Base-by-base conservation (phyloP, 495 filamentous ascomycete genomes). In the Chaetomium fimeti region DNA sequence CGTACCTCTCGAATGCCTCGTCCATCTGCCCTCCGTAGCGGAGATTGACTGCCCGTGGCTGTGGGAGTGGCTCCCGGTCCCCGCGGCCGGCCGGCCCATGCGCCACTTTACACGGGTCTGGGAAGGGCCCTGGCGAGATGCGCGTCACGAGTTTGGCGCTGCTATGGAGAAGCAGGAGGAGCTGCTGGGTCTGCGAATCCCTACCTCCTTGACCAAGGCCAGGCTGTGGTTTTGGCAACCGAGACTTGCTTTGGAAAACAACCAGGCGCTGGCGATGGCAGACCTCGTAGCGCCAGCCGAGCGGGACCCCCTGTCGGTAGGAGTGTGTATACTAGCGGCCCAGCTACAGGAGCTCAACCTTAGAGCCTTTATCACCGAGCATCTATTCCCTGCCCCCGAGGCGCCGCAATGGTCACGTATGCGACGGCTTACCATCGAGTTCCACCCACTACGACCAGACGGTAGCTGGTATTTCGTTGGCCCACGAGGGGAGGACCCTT, bases 41-140 rank as follows among this genome's bases (percentile, higher is more conserved):
- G 66, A 61, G 60, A 59, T 66, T 5, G 63, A 72, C 42, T 66
- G 60, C 63, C 70, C 70, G 28, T 72, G 70, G 70, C 27, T 70
- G 55, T 65, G 70, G 65, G 68, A 72, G 69, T 54, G 64, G 57
- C 43, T 68, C 32, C 69, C 69, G 5, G 29, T 64, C 16, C 57
- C 69, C 40, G 67, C 62, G 38, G 51, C 48, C 3, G 48, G 60
- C 32, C 58, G 62, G 49, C 45, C 64, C 24, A 48, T 71, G 29
- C 64, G 66, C 62, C 61, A 66, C 49, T 69, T 63, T 49, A 57
- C 66, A n/a, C 64, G 66, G 8, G 55, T 62, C 22, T 72, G 68
- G 68, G 62, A 68, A 67, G 71, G 71, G 27, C 68, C 68, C 27
- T 66, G 63, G 70, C 70, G 70, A 1, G 68, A 72, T 48, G 68